These are phyloP conservation scores for Kluyveromyces wickerhamii DNA, from an alignment of 805 yeast species.

Conservation along the genomic window DNA sequence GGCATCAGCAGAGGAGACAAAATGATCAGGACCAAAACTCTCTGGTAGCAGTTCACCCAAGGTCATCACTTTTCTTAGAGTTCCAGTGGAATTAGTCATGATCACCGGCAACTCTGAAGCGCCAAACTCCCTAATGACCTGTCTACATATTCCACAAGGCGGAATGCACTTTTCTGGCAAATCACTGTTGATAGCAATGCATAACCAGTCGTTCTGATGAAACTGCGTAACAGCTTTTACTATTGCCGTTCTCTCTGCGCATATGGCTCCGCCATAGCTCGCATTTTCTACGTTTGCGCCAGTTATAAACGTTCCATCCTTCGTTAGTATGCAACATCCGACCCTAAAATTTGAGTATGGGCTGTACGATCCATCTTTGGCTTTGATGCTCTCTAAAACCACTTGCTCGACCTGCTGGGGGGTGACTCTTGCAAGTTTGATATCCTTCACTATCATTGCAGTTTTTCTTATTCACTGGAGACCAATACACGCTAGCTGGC, in stretches of 20 bases:
- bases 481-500: too few species aligned
- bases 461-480: too few species aligned
- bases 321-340: conserved; percentile 65
- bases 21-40: conserved; percentile 79
- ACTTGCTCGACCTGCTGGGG: conserved; percentile 22
- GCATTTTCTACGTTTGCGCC: conserved; percentile 97
- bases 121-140: conserved; percentile 77
- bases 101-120: conserved; percentile 44
- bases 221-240: conserved; percentile 42
- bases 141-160: conserved; percentile 96
- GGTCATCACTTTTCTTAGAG: conserved; percentile 36
- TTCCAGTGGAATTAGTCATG: conserved; percentile 58
- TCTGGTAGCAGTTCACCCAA: conserved; percentile 65
- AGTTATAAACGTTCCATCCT: conserved; percentile 37
- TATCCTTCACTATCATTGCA: conserved; percentile 3
- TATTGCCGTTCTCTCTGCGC: conserved; percentile 70
- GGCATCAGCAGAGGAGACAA: too few species aligned
- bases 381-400: conserved; percentile 26
- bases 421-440: conserved; percentile 14
- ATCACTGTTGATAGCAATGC: conserved; percentile 25
- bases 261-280: conserved; percentile 69
- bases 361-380: conserved; percentile 37
- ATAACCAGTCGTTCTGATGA: conserved; percentile 21
- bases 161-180: conserved; percentile 45
- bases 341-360: conserved; percentile 50